Evolutionary conservation across 2,329 filamentous ascomycete species (phyloP).

Genomic region (Fusarium verrucosum): DNA sequence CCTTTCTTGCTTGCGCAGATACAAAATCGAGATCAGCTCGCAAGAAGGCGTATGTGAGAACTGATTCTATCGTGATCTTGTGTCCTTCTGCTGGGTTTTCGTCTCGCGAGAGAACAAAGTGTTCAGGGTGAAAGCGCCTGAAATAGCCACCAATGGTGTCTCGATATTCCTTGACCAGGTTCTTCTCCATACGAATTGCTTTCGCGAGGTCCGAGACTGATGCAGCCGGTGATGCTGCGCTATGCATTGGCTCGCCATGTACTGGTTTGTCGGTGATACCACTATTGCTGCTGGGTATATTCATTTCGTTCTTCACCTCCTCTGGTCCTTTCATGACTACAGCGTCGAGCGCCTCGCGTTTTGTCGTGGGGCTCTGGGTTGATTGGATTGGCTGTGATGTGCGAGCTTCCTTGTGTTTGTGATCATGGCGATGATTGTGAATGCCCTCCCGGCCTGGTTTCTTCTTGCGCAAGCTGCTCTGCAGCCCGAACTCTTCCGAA

Average conservation of each 20-base stretch:
- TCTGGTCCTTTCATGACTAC: conserved; percentile 62
- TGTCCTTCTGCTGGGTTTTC: conserved; percentile 44
- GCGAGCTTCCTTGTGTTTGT: conserved; percentile 28
- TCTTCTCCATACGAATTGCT: conserved; percentile 73
- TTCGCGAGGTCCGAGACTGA: conserved; percentile 65
- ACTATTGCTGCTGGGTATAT: conserved; percentile 47
- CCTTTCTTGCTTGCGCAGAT: conserved; percentile 83
- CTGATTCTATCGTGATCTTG: conserved; percentile 73
- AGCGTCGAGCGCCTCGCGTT: conserved; percentile 44
- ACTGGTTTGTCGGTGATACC: conserved; percentile 49
- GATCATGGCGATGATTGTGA: conserved; percentile 33
- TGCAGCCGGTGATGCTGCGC: conserved; percentile 57
- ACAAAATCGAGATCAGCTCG: conserved; percentile 96
- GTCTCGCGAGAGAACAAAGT: conserved; percentile 65
- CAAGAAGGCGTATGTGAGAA: conserved; percentile 91
- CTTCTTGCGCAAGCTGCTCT: conserved; percentile 73
- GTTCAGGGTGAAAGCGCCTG: conserved; percentile 83
- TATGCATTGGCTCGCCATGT: conserved; percentile 50
- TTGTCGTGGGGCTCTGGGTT: conserved; percentile 28
- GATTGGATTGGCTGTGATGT: conserved; percentile 14
- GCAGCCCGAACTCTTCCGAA: conserved; percentile 77
- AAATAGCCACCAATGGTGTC: conserved; percentile 93
- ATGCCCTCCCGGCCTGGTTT: conserved; percentile 45
- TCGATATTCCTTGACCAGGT: conserved; percentile 80
- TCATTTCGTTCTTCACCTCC: conserved; percentile 53